Conservation (phyloP, 139 green algal genomes). For the Tetradesmus obliquus region DNA sequence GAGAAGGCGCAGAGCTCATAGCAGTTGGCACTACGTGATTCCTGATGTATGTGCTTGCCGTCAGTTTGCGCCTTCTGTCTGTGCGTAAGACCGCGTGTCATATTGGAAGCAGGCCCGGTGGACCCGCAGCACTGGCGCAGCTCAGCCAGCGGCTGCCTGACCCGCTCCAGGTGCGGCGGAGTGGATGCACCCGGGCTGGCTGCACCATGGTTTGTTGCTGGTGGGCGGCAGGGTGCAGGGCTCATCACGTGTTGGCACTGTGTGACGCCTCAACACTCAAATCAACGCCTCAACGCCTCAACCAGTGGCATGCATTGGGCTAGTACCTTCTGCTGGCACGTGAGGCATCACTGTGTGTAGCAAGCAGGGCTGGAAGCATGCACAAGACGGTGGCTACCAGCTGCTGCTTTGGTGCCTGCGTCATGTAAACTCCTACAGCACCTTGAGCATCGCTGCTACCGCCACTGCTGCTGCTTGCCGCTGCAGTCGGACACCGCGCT, state of each 20-base stretch:
- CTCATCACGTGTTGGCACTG: background rate
- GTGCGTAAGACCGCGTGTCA: too few species aligned
- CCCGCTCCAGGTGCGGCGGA: constrained; percentile 24
- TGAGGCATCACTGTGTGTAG: too few species aligned
- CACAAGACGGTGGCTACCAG: background rate
- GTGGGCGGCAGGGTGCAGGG: background rate
- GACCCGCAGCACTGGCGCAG: constrained; percentile 38
- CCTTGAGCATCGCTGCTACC: background rate
- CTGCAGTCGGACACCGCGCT: constrained; percentile 64
- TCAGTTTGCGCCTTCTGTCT: too few species aligned
- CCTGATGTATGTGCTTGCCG: too few species aligned
- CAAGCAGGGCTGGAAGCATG: too few species aligned
- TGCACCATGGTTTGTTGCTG: background rate
- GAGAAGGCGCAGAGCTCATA: background rate
- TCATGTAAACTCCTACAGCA: background rate
- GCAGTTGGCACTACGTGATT: background rate
- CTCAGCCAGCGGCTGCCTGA: constrained; percentile 73
- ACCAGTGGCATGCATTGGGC: too few species aligned
- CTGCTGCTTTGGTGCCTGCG: background rate
- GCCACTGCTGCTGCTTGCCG: constrained; percentile 1
- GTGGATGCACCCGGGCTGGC: background rate
- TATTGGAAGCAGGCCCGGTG: background rate
- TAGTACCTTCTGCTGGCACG: too few species aligned
- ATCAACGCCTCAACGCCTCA: too few species aligned
- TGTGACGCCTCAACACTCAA: background rate